phyloP scores from a whole-genome alignment of 768 basidiomycete species.

The Leccinum subgranulosum region DNA sequence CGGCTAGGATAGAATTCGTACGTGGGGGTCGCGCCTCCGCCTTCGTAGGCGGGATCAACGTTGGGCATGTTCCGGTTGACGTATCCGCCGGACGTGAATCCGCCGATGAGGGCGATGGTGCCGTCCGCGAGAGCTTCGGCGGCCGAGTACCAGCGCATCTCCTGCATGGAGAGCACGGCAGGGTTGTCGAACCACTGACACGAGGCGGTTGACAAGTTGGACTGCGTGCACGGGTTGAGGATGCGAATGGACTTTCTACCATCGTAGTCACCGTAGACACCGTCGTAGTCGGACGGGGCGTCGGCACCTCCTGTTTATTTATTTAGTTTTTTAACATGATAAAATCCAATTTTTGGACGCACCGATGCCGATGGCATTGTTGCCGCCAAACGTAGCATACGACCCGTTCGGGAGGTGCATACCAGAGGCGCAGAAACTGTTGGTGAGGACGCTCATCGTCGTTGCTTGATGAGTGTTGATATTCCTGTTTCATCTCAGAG shows the following conservation, averaged over 20 bases:
- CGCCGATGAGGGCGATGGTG: constrained; percentile 73
- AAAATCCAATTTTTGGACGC: background rate
- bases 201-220: constrained; percentile 39
- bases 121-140: constrained; percentile 75
- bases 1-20: constrained; percentile 77
- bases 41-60: constrained; percentile 55
- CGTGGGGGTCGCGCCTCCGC: constrained; percentile 70
- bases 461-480: constrained; percentile 20
- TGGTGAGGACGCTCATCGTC: constrained; percentile 46
- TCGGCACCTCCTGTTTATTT: constrained; percentile 31
- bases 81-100: constrained; percentile 71
- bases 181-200: constrained; percentile 76
- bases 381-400: constrained; percentile 71
- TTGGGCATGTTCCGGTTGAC: constrained; percentile 72
- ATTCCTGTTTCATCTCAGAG: constrained; percentile 33
- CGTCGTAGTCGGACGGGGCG: constrained; percentile 40
- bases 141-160: constrained; percentile 69
- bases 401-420: constrained; percentile 80
- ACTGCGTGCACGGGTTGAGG: constrained; percentile 63
- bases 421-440: constrained; percentile 77
- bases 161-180: constrained; percentile 58
- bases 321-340: background rate
- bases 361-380: constrained; percentile 59
- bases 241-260: constrained; percentile 79
- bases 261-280: constrained; percentile 72